phyloP scores from a whole-genome alignment of 2,329 filamentous ascomycete species.

The Zymoseptoria brevis region DNA sequence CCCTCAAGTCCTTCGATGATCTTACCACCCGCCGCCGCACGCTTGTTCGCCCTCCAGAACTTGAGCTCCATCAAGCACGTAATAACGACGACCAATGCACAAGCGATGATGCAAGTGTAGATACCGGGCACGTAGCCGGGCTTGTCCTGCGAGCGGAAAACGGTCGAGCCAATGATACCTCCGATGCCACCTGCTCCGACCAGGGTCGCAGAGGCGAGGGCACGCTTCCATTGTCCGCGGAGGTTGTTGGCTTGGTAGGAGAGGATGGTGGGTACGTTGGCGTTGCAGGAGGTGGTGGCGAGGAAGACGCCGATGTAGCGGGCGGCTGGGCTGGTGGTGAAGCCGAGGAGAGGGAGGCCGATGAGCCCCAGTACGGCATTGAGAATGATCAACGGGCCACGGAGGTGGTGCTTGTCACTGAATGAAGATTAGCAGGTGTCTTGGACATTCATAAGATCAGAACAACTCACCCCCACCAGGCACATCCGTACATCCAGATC shows the following conservation, averaged over 20 bases:
- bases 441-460: no score
- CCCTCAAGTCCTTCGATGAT: constrained; percentile 29
- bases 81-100: constrained; percentile 24
- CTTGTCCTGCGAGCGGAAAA: constrained; percentile 29
- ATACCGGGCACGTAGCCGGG: constrained; percentile 29
- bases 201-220: constrained; percentile 66
- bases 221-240: constrained; percentile 80
- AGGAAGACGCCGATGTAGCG: constrained; percentile 33
- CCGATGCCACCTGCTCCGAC: constrained; percentile 71
- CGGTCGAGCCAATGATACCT: constrained; percentile 49
- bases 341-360: constrained; percentile 29
- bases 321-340: constrained; percentile 20
- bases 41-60: constrained; percentile 30
- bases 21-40: constrained; percentile 29
- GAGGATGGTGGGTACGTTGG: constrained; percentile 63
- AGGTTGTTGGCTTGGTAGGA: constrained; percentile 84
- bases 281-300: constrained; percentile 27
- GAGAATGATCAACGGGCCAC: constrained; percentile 26
- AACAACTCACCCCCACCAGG: constrained; percentile 10
- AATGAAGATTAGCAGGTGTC: no score
- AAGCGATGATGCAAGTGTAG: constrained; percentile 25
- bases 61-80: constrained; percentile 24
- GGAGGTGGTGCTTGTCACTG: no score
- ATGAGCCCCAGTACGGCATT: constrained; percentile 28
- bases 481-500: constrained; percentile 27